Evolutionary conservation across 768 basidiomycete species (phyloP), one percentile per base, ranked within the genome.

Genomic region (Glaciozyma martinii): DNA sequence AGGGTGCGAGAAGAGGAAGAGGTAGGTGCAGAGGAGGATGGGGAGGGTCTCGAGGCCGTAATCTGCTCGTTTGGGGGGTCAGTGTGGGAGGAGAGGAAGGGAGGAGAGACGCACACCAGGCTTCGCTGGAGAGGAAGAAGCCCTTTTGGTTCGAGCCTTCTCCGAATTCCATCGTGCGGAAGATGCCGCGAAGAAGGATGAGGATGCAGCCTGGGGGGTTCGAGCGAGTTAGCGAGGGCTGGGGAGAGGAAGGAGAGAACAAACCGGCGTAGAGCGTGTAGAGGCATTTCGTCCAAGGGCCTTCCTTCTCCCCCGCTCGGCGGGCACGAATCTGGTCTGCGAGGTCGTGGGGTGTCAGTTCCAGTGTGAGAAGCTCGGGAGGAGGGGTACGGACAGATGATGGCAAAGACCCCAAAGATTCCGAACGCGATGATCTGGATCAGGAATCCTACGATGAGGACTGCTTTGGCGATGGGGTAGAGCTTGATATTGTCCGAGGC

Each of bases 141-240:
- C 68, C 68, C 16, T 46, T 53, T n/a, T 60, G 59, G 21, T 54
- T 54, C 56, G 60, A 1, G 40, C 37, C 5, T 5, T 64, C 56
- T 3, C 64, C 68, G 16, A 66, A 69, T 33, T 69, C 68, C 50
- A 69, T 58, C 12, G 49, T 54, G 40, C 68, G 64, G 61, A 69
- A 69, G 29, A 66, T 55, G 21, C 64, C 64, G 13, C 68, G 68
- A 12, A 63, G 50, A 21, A 59, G 32, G n/a, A 50, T 50, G 10
- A 25, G 27, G 16, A 19, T 47, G 56, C 33, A 21, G 16, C 56
- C 33, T 56, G 43, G 29, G 42, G n/a, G 61, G n/a, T 3, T 15
- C 10, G 30, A 6, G 29, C 18, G 18, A 30, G 53, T 5, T 3
- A 29, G 27, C 23, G 50, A 5, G 16, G 4, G 23, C 27, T n/a